Evolutionary conservation across 306 rosid species (phyloP).

Genomic region (Arachis stenosperma): DNA sequence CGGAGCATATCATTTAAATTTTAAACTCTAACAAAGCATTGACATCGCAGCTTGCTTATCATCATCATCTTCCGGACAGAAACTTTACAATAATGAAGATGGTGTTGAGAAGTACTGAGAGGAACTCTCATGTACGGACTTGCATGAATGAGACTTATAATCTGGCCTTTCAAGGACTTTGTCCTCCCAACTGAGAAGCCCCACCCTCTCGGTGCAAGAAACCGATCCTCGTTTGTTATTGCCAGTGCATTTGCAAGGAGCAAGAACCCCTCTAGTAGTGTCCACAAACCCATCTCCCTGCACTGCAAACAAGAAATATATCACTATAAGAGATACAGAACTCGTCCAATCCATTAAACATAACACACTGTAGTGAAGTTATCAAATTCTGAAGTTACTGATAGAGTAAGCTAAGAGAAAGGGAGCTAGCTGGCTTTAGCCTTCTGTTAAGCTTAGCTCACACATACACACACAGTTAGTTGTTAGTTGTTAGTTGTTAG

Average conservation of each 20-base stretch:
- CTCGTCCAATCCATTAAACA: background rate
- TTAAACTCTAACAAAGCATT: background rate
- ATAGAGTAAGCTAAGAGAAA: too few relatives aligned
- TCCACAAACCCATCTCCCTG: slow-evolving; percentile 85
- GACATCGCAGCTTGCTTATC: slow-evolving; percentile 39
- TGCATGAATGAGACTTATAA: slow-evolving; percentile 81
- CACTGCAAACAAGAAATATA: slow-evolving; percentile 24
- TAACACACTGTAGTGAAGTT: background rate
- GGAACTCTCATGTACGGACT: slow-evolving; percentile 78
- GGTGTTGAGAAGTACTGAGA: slow-evolving; percentile 65
- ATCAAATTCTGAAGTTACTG: too few relatives aligned
- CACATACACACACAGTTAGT: too few relatives aligned
- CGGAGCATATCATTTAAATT: too few relatives aligned
- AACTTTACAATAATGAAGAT: slow-evolving; percentile 67
- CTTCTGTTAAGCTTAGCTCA: too few relatives aligned
- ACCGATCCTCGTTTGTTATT: slow-evolving; percentile 71
- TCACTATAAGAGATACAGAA: background rate
- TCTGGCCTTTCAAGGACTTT: slow-evolving; percentile 73
- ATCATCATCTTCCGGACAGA: slow-evolving; percentile 73
- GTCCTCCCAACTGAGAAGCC: slow-evolving; percentile 65
- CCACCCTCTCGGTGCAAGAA: slow-evolving; percentile 69
- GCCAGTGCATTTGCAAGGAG: slow-evolving; percentile 78
- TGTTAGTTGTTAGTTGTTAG: too few relatives aligned
- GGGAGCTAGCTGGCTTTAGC: too few relatives aligned
- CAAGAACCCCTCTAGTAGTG: slow-evolving; percentile 68